Evolutionary conservation across 257 asterid genomes (phyloP), one percentile per base, ranked within the genome.

Genomic region (Cynanchum wilfordii): DNA sequence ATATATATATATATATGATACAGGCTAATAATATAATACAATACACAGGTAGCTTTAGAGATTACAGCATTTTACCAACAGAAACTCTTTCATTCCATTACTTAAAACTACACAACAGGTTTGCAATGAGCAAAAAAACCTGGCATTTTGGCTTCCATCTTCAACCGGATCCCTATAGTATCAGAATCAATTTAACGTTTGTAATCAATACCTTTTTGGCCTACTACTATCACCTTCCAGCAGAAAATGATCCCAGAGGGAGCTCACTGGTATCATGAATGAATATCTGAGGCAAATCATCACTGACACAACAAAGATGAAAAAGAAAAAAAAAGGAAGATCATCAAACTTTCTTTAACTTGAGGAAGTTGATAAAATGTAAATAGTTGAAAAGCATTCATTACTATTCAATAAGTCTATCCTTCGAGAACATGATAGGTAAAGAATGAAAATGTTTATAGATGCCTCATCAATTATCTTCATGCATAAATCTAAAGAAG

Each of bases 261-360:
- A 15, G 19, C 10, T 68, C 72, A 38, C 59, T 70, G 60, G 77
- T 71, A 71, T 77, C 78, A 74, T 47, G 76, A 22, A 71, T 24
- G 73, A 68, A 89, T 85, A 90, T 83, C 79, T 79, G 92, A 79
- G 97, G 89, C 56, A 38, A 78, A 72, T 89, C 93, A 77, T 90
- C 95, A 58, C 97, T 92, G 92, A 81, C 72, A 79, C 57, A 72
- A 70, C 70, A 77, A 71, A 73, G 19, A 20, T 29, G 4, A 33
- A 40, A 5, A 0, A 5, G 7, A 40, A 0, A 8, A 40, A 40
- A 40, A 7, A 40, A 40, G 4, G 4, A 4, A 60, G 2, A 60
- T 7, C 25, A 33, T 3, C 2, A 63, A 30, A 17, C 68, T 30
- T 13, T 62, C 49, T 63, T 7, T 2, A 11, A 63, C 0, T 10